These are phyloP conservation scores for Hemerocallis citrina DNA, from an alignment of 106 monocot genomes.

Conservation along the genomic window DNA sequence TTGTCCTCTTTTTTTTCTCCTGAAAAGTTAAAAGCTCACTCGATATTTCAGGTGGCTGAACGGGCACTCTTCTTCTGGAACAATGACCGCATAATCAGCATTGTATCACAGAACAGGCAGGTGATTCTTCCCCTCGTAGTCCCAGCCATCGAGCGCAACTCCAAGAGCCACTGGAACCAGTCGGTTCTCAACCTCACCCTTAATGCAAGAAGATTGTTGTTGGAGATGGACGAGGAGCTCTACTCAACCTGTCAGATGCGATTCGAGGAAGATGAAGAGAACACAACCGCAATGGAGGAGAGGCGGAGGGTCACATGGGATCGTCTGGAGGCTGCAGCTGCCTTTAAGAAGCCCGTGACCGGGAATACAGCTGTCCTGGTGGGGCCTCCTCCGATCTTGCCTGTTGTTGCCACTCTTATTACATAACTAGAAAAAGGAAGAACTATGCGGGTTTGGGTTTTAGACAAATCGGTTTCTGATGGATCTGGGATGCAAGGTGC, in stretches of 20 bases:
- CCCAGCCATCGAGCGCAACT: conserved; percentile 53
- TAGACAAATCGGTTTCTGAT: too few relatives aligned
- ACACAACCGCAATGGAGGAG: conserved; percentile 15
- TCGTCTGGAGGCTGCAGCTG: conserved; percentile 46
- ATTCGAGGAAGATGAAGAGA: conserved; percentile 54
- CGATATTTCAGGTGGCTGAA: conserved; percentile 74
- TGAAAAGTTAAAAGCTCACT: too few relatives aligned
- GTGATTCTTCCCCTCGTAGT: conserved; percentile 49
- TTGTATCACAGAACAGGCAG: conserved; percentile 63
- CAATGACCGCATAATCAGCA: conserved; percentile 61
- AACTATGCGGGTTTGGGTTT: too few relatives aligned
- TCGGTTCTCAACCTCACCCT: conserved; percentile 65
- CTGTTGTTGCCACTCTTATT: conserved; percentile 12
- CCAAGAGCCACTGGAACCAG: too few relatives aligned
- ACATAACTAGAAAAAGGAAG: too few relatives aligned
- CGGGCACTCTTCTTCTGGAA: conserved; percentile 78
- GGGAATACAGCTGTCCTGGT: conserved; percentile 75
- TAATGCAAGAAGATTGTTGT: conserved; percentile 60
- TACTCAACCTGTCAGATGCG: conserved; percentile 33
- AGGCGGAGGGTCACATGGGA: conserved; percentile 44
- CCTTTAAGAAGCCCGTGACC: conserved; percentile 48
- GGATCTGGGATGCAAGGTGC: too few relatives aligned
- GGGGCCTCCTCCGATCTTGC: conserved; percentile 13
- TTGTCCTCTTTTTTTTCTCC: too few relatives aligned
- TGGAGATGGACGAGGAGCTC: conserved; percentile 73